These are phyloP conservation scores for Ophidiomyces ophidiicola DNA, from an alignment of 2,329 filamentous ascomycete species.

Conservation along the genomic window DNA sequence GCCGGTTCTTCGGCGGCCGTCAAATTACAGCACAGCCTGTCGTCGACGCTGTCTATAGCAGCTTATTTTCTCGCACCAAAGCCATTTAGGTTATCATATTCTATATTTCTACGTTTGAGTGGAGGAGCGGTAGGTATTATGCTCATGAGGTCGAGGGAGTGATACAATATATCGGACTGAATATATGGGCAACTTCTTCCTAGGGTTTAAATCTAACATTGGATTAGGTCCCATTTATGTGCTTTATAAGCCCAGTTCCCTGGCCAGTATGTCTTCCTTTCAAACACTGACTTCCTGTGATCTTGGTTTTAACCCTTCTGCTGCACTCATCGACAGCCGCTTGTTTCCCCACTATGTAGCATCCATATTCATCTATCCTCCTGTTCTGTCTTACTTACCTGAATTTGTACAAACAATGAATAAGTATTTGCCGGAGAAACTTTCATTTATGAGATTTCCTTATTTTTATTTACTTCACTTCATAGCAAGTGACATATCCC, in stretches of 20 bases:
- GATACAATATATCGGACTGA: background rate
- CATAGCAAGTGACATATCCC: too few relatives aligned
- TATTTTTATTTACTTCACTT: too few relatives aligned
- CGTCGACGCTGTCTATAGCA: constrained; percentile 97
- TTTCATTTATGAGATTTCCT: too few relatives aligned
- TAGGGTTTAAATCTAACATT: constrained; percentile 8
- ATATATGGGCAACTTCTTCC: background rate
- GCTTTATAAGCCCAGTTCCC: background rate
- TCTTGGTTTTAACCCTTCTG: constrained; percentile 17
- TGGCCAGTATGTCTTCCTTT: background rate
- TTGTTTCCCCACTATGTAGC: too few relatives aligned
- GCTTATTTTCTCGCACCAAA: constrained; percentile 77
- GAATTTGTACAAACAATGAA: too few relatives aligned
- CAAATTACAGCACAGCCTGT: constrained; percentile 92
- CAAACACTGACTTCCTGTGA: background rate
- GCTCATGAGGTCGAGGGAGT: too few relatives aligned
- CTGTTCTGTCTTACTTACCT: too few relatives aligned
- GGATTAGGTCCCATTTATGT: constrained; percentile 9
- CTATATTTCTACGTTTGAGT: constrained; percentile 1
- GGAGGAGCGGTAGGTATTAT: constrained; percentile 23
- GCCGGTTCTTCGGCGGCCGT: constrained; percentile 83
- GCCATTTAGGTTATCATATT: constrained; percentile 48
- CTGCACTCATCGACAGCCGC: too few relatives aligned
- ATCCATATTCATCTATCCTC: too few relatives aligned
- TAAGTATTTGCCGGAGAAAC: too few relatives aligned